Evolutionary conservation across 176 grass and related monocot species (phyloP).

Genomic region (Themeda triandra): DNA sequence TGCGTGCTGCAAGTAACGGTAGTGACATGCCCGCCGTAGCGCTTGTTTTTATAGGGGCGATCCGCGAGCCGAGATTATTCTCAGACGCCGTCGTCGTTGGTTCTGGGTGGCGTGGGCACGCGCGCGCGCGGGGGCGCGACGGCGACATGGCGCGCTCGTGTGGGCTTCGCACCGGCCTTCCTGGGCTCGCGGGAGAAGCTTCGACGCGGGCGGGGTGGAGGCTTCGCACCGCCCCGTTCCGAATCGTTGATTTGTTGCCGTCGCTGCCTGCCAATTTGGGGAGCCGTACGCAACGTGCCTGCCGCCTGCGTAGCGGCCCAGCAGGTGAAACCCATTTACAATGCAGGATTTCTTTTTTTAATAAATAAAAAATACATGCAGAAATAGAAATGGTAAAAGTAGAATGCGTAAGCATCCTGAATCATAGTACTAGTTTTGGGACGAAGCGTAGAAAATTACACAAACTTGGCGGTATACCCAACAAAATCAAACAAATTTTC

Average conservation of each 20-base stretch:
- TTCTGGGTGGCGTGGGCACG: background rate
- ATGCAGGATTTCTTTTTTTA: background rate
- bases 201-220: slow-evolving; percentile 19
- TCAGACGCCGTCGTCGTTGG: background rate
- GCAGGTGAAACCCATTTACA: background rate
- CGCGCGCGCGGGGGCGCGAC: background rate
- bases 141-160: background rate
- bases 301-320: background rate
- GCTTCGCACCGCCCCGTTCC: slow-evolving; percentile 6
- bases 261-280: background rate
- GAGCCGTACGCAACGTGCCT: background rate
- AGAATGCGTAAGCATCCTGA: background rate
- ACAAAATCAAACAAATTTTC: too few relatives aligned
- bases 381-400: background rate
- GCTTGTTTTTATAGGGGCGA: slow-evolving; percentile 6
- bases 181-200: slow-evolving; percentile 24
- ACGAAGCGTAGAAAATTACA: too few relatives aligned
- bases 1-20: background rate
- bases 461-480: too few relatives aligned
- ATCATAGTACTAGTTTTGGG: too few relatives aligned
- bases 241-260: background rate
- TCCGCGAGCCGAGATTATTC: background rate
- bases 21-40: background rate
- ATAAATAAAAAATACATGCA: background rate
- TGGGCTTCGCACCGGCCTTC: slow-evolving; percentile 47